Evolutionary conservation across 2,329 filamentous ascomycete genomes (phyloP).

Genomic region (Curvularia spicifera): DNA sequence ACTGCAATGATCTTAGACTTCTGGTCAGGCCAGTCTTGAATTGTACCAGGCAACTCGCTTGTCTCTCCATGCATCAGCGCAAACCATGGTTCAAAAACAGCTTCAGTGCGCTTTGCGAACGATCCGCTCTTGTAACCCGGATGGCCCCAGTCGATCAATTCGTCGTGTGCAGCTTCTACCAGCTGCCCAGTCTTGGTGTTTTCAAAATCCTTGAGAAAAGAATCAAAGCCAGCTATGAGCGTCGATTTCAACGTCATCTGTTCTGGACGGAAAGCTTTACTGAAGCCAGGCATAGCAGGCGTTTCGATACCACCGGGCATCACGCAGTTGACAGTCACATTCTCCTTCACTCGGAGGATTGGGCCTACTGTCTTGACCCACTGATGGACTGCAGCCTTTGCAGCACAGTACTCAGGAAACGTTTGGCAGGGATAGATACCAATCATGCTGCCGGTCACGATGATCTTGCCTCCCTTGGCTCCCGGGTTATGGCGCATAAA

Average conservation of each 20-base stretch:
- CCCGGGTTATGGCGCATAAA: conserved; percentile 60
- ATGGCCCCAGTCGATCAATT: conserved; percentile 44
- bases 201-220: conserved; percentile 52
- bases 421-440: conserved; percentile 54
- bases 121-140: conserved; percentile 52
- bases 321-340: conserved; percentile 58
- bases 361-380: conserved; percentile 37
- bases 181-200: conserved; percentile 51
- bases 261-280: conserved; percentile 29
- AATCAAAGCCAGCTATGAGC: conserved; percentile 54
- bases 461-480: conserved; percentile 53
- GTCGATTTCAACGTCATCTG: conserved; percentile 51
- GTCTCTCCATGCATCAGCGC: conserved; percentile 53
- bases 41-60: conserved; percentile 51
- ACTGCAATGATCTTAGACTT: conserved; percentile 33
- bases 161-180: conserved; percentile 54
- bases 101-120: conserved; percentile 51
- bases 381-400: conserved; percentile 55
- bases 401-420: conserved; percentile 59
- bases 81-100: conserved; percentile 58
- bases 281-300: conserved; percentile 48
- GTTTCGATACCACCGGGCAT: conserved; percentile 58
- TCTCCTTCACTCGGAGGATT: conserved; percentile 49
- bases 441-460: conserved; percentile 55
- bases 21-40: conserved; percentile 33